A percentile compares a stretch with the other conserved stretches of the same genome.
Evolutionary conservation across 2,329 filamentous ascomycete genomes (phyloP).

Genomic region (Aspergillus thermomutatus): DNA sequence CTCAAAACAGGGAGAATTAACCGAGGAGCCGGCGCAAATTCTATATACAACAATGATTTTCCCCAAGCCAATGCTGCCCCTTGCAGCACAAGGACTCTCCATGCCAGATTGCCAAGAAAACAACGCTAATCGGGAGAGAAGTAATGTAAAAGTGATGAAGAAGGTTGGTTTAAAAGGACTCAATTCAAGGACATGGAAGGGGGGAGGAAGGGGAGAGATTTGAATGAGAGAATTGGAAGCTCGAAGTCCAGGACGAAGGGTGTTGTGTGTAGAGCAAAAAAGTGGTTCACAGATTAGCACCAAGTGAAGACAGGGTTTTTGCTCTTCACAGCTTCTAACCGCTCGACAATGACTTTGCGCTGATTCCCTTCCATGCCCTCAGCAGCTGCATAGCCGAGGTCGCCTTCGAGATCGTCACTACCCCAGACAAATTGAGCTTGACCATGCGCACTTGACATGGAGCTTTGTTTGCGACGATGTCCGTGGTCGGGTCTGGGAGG

Average conservation of each 20-base stretch:
- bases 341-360: slow-evolving; percentile 93
- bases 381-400: slow-evolving; percentile 89
- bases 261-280: slow-evolving; percentile 4
- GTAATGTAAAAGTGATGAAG: slow-evolving; percentile 13
- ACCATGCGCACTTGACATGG: slow-evolving; percentile 38
- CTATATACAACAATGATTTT: slow-evolving; percentile 35
- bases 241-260: background rate
- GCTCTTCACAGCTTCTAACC: slow-evolving; percentile 91
- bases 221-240: slow-evolving; percentile 14
- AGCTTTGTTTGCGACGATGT: slow-evolving; percentile 34
- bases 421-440: slow-evolving; percentile 48
- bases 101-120: slow-evolving; percentile 23
- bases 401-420: slow-evolving; percentile 80
- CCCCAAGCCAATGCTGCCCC: slow-evolving; percentile 18
- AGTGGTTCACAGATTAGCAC: slow-evolving; percentile 59
- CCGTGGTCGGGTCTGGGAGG: slow-evolving; percentile 32
- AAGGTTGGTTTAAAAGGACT: background rate
- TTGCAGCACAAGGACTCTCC: slow-evolving; percentile 17
- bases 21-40: slow-evolving; percentile 18
- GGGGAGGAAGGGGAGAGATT: slow-evolving; percentile 15
- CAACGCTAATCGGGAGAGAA: slow-evolving; percentile 20
- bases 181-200: slow-evolving; percentile 16
- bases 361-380: slow-evolving; percentile 89
- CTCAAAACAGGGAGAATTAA: slow-evolving; percentile 14
- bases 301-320: slow-evolving; percentile 96